Percentiles rank a stretch among this genome's conserved stretches.
phyloP scores from a whole-genome alignment of 257 asterid species.

The Fraxinus quadrangulata region DNA sequence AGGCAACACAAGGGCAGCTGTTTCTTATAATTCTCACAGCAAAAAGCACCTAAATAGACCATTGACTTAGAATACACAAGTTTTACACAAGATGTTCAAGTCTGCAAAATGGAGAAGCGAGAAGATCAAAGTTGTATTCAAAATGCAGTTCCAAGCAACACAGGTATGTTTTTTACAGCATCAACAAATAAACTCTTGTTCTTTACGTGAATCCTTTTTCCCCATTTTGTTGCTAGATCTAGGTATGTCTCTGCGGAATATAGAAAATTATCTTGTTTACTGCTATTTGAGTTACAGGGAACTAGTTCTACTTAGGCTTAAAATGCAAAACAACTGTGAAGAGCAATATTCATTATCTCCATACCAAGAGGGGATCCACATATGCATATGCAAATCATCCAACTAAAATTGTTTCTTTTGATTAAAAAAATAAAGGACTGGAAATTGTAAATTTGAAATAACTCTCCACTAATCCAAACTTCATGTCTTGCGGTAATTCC shows the following conservation, averaged over 20 bases:
- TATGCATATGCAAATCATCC: not conserved
- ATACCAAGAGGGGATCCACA: too few relatives aligned
- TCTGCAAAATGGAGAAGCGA: conserved; percentile 60
- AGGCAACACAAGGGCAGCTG: conserved; percentile 16
- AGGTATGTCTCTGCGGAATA: not conserved
- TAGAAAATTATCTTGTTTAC: too few relatives aligned
- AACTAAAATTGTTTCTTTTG: too few relatives aligned
- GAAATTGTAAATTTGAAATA: not conserved
- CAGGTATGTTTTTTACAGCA: conserved; percentile 46
- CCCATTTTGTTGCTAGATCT: not conserved
- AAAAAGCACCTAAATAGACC: conserved; percentile 8
- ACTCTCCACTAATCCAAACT: conserved; percentile 23
- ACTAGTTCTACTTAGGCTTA: conserved; percentile 7
- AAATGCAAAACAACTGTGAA: not conserved
- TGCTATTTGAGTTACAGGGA: not conserved
- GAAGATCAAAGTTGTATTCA: conserved; percentile 77
- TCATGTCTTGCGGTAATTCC: conserved; percentile 26
- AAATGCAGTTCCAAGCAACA: conserved; percentile 84
- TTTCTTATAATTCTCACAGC: conserved; percentile 20
- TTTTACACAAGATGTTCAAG: conserved; percentile 65
- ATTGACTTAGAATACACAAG: conserved; percentile 22
- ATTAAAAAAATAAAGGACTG: conserved; percentile 2
- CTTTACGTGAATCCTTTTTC: not conserved
- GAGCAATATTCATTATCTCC: too few relatives aligned
- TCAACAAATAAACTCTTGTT: not conserved